Percentiles rank a stretch among this genome's conserved stretches.
phyloP scores from a whole-genome alignment of 179 eudicot species.

The Sideroxylon spinosum region DNA sequence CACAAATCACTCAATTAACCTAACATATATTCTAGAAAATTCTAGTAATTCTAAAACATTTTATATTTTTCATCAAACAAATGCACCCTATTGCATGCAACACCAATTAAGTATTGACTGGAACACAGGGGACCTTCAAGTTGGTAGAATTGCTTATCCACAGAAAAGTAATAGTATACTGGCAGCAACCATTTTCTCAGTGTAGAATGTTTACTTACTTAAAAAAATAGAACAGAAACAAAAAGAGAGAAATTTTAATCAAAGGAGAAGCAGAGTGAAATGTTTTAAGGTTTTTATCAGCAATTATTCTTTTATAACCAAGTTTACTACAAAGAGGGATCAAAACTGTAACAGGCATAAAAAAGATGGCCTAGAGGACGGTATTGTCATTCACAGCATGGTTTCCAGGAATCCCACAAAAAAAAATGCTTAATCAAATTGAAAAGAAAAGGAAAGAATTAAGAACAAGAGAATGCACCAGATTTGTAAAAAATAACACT shows the following conservation, averaged over 20 bases:
- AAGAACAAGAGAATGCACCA: background rate
- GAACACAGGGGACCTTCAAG: background rate
- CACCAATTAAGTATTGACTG: background rate
- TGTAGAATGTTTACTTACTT: background rate
- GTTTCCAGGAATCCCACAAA: constrained; percentile 4
- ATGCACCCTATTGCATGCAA: background rate
- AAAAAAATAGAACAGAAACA: background rate
- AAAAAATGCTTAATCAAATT: background rate
- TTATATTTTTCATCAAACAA: background rate
- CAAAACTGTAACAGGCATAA: constrained; percentile 1
- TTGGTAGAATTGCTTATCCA: background rate
- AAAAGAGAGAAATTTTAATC: background rate
- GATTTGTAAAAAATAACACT: background rate
- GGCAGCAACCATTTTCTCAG: background rate
- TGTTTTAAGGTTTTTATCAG: background rate
- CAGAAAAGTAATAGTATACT: background rate
- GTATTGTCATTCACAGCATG: background rate
- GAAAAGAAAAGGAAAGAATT: background rate
- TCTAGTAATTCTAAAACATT: background rate
- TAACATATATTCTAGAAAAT: background rate
- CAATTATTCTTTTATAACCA: constrained; percentile 1
- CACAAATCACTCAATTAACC: background rate
- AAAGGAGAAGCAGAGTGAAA: background rate
- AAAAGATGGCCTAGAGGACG: background rate
- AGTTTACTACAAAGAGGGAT: background rate